Evolutionary conservation across 768 basidiomycete species (phyloP), one percentile per base, ranked within the genome.

Genomic region (Termitomyces sp.): DNA sequence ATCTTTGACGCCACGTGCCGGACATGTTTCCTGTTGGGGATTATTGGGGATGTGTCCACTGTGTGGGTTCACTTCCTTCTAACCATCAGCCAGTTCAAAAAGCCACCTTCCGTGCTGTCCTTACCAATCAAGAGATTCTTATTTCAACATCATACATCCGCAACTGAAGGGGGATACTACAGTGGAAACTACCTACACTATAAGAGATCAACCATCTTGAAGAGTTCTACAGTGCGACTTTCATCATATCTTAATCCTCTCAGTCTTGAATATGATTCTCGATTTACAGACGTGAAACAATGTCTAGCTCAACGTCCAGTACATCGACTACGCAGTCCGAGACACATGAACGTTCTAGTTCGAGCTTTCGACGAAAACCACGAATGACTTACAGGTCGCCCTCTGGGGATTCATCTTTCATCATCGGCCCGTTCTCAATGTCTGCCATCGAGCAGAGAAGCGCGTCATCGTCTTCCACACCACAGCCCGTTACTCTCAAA

Each of bases 371-470:
- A 53, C 75, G 84, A 54, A 86, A 86, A 66, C 85, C 84, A 27
- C 63, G 68, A 50, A 61, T 73, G 59, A 85, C 84, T 14, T 84
- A 84, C 68, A 81, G 76, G 57, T 86, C 84, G 7, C 84, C 84
- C 8, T 67, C 74, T 34, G 73, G 61, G 64, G 68, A 67, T 40
- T 69, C 74, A 17, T 59, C 59, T 3, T 56, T 45, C 25, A 59
- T 55, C 30, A 52, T 61, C 45, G 56, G 51, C 21, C 52, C 58
- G 10, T 55, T 61, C 30, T 56, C 59, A 41, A 50, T 58, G 41
- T 37, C 56, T 25, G 37, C 52, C 2, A 23, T 52, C 27, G 21
- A 59, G 27, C 55, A 41, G 17, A 58, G 57, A 44, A 49, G 16
- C 52, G 57, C 46, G 52, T 59, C 59, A 30, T 57, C 59, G 2